Evolutionary conservation across 345 rosid genomes (phyloP), one percentile per base, ranked within the genome.

Genomic region (Aegle marmelos): DNA sequence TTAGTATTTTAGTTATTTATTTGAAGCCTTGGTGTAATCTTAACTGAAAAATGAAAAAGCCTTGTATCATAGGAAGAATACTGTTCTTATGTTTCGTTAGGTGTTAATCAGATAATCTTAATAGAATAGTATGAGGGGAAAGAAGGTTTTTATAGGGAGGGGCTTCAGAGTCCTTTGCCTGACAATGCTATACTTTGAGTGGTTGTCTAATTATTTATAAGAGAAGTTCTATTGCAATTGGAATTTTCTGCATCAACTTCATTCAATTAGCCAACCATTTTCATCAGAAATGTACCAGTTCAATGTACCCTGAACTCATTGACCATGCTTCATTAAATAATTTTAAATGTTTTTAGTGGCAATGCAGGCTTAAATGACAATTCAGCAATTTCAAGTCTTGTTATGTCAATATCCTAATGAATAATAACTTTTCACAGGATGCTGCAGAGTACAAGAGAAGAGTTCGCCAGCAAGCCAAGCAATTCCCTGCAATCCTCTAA

Each of bases 401-500:
- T 17, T 27, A 30, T 75, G 53, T 17, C 48, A 58, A 61, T 61
- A 27, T 39, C 57, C 58, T 61, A 21, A 68, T 58, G 13, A 48
- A 7, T 17, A 31, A 65, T 19, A 28, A 59, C 22, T 58, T 65
- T 60, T 25, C 84, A 86, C 85, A 95, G 99, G 99, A 95, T 84
- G 80, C 79, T 24, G 80, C 31, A 1, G 99, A 95, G 81, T 95
- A 95, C 81, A 93, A 90, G 96, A 95, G 84, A 83, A 91, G 97
- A 82, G 93, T 95, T 48, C 89, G 92, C 77, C 90, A 75, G 81
- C 99, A 95, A 86, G 92, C 99, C 54, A 95, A 93, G 89, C 95
- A 86, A 74, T 95, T 92, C 78, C 99, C 99, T 41, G 82, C 95
- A 50, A 78, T 89, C 59, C 84, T 87, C 82, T 91, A 78, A 82